Conservation (phyloP, 2,329 filamentous ascomycete species). For the Hymenoscyphus occultus region DNA sequence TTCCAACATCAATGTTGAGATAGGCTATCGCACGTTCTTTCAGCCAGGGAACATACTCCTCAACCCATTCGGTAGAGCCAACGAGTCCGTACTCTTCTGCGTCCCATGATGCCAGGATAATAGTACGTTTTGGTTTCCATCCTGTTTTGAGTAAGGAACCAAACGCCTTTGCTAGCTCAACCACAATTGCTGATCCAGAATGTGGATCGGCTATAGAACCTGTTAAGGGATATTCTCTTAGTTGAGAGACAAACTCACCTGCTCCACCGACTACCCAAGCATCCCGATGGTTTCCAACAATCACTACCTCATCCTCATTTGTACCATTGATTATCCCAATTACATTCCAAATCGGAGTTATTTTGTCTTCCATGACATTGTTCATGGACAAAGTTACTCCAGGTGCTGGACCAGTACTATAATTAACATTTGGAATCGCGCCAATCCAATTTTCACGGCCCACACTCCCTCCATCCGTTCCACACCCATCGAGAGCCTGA, state of each 20-base stretch:
- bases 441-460: neutral
- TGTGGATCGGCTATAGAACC: neutral
- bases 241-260: slow-evolving; percentile 59
- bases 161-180: slow-evolving; percentile 52
- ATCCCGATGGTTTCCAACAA: slow-evolving; percentile 84
- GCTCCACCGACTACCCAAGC: slow-evolving; percentile 78
- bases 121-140: slow-evolving; percentile 80
- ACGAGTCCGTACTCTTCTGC: slow-evolving; percentile 73
- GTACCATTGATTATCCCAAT: slow-evolving; percentile 86
- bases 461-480: neutral
- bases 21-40: slow-evolving; percentile 39
- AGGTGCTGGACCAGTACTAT: slow-evolving; percentile 48
- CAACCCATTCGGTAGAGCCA: slow-evolving; percentile 63
- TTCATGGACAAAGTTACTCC: slow-evolving; percentile 60
- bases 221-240: slow-evolving; percentile 38
- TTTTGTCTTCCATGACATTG: slow-evolving; percentile 42
- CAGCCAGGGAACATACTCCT: slow-evolving; percentile 74
- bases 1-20: slow-evolving; percentile 30
- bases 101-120: slow-evolving; percentile 73
- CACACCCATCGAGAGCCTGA: neutral
- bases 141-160: slow-evolving; percentile 64
- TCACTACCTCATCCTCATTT: slow-evolving; percentile 74
- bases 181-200: neutral
- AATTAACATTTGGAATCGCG: neutral
- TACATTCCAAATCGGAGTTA: slow-evolving; percentile 78